Conservation (phyloP, 768 basidiomycete species). For the Melanogaster broomeanus region DNA sequence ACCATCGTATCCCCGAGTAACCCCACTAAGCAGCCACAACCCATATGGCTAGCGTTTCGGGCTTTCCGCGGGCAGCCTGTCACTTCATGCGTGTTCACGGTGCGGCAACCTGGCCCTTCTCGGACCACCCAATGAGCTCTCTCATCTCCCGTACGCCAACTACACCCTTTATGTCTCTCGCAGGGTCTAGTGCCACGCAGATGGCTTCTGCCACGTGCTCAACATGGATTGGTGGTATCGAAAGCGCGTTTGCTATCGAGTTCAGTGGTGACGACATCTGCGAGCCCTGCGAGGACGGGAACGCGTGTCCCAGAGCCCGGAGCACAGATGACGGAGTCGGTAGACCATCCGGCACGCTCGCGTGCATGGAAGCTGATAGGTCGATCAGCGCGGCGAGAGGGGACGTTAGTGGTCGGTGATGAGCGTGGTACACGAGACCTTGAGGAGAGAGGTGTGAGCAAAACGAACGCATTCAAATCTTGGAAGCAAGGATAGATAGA, state of each 20-base stretch:
- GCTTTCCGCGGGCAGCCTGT: slow-evolving; percentile 8
- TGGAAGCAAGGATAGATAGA: slow-evolving; percentile 13
- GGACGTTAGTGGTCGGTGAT: slow-evolving; percentile 86
- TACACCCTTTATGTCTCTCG: slow-evolving; percentile 57
- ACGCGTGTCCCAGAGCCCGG: slow-evolving; percentile 47
- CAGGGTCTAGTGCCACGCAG: slow-evolving; percentile 57
- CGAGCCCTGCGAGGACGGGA: slow-evolving; percentile 32
- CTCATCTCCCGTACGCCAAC: slow-evolving; percentile 75
- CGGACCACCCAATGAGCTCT: slow-evolving; percentile 68
- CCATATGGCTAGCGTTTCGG: slow-evolving; percentile 3
- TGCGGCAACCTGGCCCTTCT: slow-evolving; percentile 31
- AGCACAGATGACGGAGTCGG: slow-evolving; percentile 70
- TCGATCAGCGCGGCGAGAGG: slow-evolving; percentile 84
- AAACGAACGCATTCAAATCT: slow-evolving; percentile 11
- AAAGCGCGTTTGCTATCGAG: slow-evolving; percentile 75
- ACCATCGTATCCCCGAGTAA: slow-evolving; percentile 18
- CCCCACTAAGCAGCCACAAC: slow-evolving; percentile 4
- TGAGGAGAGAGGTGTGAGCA: slow-evolving; percentile 7
- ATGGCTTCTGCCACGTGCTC: slow-evolving; percentile 92
- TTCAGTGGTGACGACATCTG: slow-evolving; percentile 50
- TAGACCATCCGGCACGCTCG: slow-evolving; percentile 51
- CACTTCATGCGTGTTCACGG: slow-evolving; percentile 14
- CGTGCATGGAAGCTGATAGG: slow-evolving; percentile 73
- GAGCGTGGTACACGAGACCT: slow-evolving; percentile 97
- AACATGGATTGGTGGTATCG: slow-evolving; percentile 91